Base-by-base conservation (phyloP, 75 land plant genomes). In the Cryptomeria japonica region DNA sequence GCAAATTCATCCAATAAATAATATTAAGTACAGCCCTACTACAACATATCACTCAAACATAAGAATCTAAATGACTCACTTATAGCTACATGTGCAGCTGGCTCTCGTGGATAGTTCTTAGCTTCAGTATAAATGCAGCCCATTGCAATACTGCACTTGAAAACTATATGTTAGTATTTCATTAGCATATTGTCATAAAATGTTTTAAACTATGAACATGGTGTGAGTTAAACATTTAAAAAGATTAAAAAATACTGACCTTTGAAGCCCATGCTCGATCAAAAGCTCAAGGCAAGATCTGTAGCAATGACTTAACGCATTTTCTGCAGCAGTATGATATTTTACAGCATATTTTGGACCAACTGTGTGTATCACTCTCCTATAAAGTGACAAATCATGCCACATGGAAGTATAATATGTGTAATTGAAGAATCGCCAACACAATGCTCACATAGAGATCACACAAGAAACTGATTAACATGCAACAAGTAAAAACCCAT, bases 311-410 rank as follows among this genome's bases (percentile, higher is more conserved):
- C 99, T 98, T n/a, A 98, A 91, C 39, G 99, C 99, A 95, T 98
- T 98, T 90, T 98, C 99, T 79, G 99, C 99, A 89, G 99, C 99
- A 86, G 99, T 98, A 82, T 98, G 99, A 87, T 98, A 98, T 89
- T 97, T 97, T 12, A 96, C 92, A 55, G 99, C 99, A 95, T 98
- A 98, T 90, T 96, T 96, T 42, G 99, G 99, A 37, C 99, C 99
- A 86, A 98, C 99, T 51, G 99, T 98, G 88, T 98, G 99, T 68
- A 98, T 97, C 51, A 98, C 94, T 85, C 93, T 97, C 95, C 99
- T 98, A 91, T 58, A 88, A 90, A 86, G 41, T 8, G n/a, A 44
- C 31, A 22, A 42, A 28, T 82, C 84, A 82, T 42, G 32, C 31
- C n/a, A 75, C 13, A 46, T 25, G 46, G 82, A 39, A 38, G 25